Evolutionary conservation across 257 asterid genomes (phyloP), one percentile per base, ranked within the genome.

Genomic region (Lycium ferocissimum): DNA sequence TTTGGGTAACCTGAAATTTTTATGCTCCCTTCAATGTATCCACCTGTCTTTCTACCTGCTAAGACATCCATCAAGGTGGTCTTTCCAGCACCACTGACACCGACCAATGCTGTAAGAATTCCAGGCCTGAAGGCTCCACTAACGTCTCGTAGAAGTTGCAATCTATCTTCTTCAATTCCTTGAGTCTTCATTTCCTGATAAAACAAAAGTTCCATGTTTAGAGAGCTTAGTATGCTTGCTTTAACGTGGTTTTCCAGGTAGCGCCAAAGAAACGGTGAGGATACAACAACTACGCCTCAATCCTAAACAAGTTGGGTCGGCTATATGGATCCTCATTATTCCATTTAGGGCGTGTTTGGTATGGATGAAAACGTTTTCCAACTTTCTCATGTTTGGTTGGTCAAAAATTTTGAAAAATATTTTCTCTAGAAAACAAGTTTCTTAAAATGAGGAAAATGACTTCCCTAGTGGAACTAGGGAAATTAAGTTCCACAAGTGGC

Each of bases 61-160:
- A 95, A 90, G 80, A 95, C 98, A 81, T 95, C 98, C 98, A 95
- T 95, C 79, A 95, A 90, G 43, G 98, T 95, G 37, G 98, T 93
- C 91, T 95, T 95, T 89, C 98, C 98, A 47, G 98, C 98, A 49
- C 98, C 98, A 87, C 98, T 95, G 37, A 95, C 97, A 65, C 98
- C 98, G 0, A 95, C 97, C 71, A 95, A 80, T 10, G 98, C 98
- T 67, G 98, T 95, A 11, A 95, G 86, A 82, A 95, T 86, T 22
- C 98, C 97, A 0, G 98, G 98, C 91, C 95, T 88, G 79, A 92
- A 93, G 10, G 95, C 95, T 58, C 98, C 98, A 85, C 98, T 91
- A 62, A 91, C 94, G 82, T 95, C 97, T 85, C 91, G 85, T 38
- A 95, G 86, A 72, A 95, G 89, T 67, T 95, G 98, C 57, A 95